Conservation (phyloP, 2,329 filamentous ascomycete genomes). For the Neopestalotiopsis sp. region DNA sequence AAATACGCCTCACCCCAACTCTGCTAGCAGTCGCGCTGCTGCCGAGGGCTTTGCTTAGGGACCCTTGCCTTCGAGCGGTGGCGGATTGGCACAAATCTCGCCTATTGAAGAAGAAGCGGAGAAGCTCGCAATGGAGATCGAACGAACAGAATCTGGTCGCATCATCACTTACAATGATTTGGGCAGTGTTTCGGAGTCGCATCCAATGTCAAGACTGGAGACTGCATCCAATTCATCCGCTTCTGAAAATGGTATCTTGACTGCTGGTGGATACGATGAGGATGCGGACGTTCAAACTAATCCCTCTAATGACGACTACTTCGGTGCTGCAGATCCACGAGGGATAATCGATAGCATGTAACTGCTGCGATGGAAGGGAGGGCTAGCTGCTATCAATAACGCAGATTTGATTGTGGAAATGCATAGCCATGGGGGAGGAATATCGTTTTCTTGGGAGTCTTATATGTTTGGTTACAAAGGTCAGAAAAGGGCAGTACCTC, state of each 20-base stretch:
- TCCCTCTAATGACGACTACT: background rate
- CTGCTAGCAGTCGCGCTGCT: constrained; percentile 33
- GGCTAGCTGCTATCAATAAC: background rate
- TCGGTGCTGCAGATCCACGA: background rate
- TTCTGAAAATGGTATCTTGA: background rate
- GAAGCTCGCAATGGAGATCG: constrained; percentile 16
- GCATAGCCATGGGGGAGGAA: background rate
- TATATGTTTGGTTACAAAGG: background rate
- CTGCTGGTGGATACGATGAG: background rate
- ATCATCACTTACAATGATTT: background rate
- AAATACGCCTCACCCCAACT: constrained; percentile 39
- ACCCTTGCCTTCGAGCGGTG: constrained; percentile 6
- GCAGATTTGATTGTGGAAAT: background rate
- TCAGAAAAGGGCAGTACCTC: background rate
- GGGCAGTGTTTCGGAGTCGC: background rate
- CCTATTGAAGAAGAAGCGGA: constrained; percentile 15
- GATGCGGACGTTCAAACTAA: background rate
- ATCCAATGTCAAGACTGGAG: background rate
- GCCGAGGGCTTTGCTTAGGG: constrained; percentile 42
- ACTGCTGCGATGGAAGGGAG: background rate
- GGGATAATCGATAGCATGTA: background rate
- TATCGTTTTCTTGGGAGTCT: background rate
- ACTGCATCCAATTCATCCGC: background rate
- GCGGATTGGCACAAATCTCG: constrained; percentile 6
- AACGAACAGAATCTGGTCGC: constrained; percentile 15